Conservation (phyloP, 192 early-diverging fungal species). For the Mortierella alpina region DNA sequence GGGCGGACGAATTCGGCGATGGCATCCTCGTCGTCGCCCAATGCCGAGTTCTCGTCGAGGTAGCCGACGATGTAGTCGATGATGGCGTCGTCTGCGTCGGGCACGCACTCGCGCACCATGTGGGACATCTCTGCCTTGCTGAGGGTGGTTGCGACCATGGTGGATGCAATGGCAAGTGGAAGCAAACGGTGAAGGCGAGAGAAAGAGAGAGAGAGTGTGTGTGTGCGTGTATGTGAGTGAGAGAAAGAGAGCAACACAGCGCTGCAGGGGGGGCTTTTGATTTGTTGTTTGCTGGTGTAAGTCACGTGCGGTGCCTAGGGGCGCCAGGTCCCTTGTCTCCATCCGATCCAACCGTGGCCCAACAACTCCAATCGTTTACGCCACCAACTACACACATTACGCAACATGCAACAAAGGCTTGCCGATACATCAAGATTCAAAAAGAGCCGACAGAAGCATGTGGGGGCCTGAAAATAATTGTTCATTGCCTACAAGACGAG, state of each 20-base stretch:
- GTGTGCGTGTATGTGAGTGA: neutral
- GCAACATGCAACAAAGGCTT: no score
- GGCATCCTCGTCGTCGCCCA: slow-evolving; percentile 66
- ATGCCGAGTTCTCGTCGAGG: slow-evolving; percentile 67
- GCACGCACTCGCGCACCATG: slow-evolving; percentile 69
- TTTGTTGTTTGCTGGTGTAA: neutral
- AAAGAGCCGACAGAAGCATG: no score
- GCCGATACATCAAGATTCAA: no score
- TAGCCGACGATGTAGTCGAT: slow-evolving; percentile 84
- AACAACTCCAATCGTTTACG: neutral
- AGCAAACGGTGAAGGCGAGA: neutral
- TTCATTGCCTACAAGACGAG: no score
- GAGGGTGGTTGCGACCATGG: slow-evolving; percentile 43
- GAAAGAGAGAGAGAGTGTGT: neutral
- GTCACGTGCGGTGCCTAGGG: neutral
- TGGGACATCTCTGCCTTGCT: slow-evolving; percentile 53
- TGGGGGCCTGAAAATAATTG: no score
- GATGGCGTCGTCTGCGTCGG: slow-evolving; percentile 79
- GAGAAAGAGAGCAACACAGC: neutral
- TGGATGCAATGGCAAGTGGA: neutral
- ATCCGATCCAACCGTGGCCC: neutral
- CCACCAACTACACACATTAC: no score
- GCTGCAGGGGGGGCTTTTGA: neutral
- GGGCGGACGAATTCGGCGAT: slow-evolving; percentile 76
- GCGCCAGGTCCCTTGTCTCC: slow-evolving; percentile 6